These are phyloP conservation scores for Zanthoxylum bungeanum DNA, from an alignment of 345 rosid genomes.

Conservation along the genomic window DNA sequence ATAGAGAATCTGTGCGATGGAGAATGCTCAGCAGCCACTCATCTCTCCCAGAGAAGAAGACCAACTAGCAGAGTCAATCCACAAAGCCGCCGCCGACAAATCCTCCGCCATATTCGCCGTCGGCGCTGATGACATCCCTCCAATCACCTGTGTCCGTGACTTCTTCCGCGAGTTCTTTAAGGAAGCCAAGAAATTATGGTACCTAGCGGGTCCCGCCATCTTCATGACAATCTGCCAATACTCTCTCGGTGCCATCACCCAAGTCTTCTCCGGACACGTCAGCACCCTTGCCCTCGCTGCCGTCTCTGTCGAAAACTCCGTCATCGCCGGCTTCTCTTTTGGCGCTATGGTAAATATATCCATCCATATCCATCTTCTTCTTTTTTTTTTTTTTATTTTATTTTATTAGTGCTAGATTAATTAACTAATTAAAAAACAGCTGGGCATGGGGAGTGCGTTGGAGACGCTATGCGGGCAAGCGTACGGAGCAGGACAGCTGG, in stretches of 20 bases:
- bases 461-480: conserved; percentile 95
- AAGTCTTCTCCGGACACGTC: conserved; percentile 70
- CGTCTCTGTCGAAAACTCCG: conserved; percentile 75
- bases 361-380: no score
- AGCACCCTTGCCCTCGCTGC: conserved; percentile 75
- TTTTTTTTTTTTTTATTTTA: no score
- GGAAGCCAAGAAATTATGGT: conserved; percentile 74
- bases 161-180: conserved; percentile 49
- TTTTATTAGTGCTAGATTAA: no score
- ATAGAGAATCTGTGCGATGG: conserved; percentile 23
- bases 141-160: conserved; percentile 36
- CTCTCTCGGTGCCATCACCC: conserved; percentile 85
- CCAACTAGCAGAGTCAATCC: not conserved
- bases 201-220: conserved; percentile 87
- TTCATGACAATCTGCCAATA: conserved; percentile 72
- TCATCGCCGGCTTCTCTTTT: conserved; percentile 81
- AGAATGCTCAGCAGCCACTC: conserved; percentile 27
- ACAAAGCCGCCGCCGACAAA: not conserved
- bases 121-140: conserved; percentile 48
- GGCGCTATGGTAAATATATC: conserved; percentile 78
- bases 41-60: conserved; percentile 18
- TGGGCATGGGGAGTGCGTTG: conserved; percentile 95
- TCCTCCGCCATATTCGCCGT: not conserved
- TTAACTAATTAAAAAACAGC: conserved; percentile 26
- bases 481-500: conserved; percentile 65